Evolutionary conservation across 176 grass and related monocot genomes (phyloP).

Genomic region (Zizania latifolia): DNA sequence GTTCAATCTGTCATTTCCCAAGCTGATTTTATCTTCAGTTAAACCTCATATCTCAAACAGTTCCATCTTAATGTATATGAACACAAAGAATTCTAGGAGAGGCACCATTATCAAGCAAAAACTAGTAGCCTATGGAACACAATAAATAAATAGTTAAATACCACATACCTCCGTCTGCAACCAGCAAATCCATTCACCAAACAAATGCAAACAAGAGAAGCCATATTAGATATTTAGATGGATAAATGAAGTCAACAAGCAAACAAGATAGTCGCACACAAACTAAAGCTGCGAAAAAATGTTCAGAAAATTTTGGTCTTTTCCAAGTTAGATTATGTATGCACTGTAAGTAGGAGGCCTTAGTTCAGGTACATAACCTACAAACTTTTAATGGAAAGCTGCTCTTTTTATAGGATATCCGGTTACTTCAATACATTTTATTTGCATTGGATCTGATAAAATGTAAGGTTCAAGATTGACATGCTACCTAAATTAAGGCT

Average conservation of each 20-base stretch:
- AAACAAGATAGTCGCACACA: not conserved
- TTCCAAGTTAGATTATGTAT: not conserved
- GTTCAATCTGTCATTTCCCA: not conserved
- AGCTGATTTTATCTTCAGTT: not conserved
- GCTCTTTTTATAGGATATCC: not conserved
- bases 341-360: not conserved
- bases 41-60: not conserved
- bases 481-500: not conserved
- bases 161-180: conserved; percentile 60
- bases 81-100: not conserved
- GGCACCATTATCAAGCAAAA: not conserved
- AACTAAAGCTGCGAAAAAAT: not conserved
- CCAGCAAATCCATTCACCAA: conserved; percentile 6
- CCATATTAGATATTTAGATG: conserved; percentile 27
- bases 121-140: not conserved
- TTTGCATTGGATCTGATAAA: not conserved
- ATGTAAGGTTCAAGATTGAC: not conserved
- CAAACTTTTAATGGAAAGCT: not conserved
- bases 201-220: conserved; percentile 11
- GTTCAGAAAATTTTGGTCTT: not conserved
- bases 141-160: not conserved
- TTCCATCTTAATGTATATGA: not conserved
- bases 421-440: not conserved
- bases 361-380: not conserved
- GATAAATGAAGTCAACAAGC: not conserved